Conservation (phyloP, 345 rosid species). For the Gossypium sturtianum region DNA sequence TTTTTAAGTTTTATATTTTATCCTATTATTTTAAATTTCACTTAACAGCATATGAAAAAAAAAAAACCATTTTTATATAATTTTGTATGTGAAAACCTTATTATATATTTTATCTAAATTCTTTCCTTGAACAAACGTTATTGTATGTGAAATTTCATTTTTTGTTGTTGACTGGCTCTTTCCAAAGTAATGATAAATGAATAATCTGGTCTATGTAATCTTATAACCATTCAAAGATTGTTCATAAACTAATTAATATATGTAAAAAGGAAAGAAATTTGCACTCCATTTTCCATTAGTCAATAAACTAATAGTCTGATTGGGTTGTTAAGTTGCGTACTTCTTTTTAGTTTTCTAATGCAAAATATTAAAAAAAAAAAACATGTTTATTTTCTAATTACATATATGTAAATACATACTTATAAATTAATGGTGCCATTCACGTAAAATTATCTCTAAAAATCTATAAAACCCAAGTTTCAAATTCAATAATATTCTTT, state of each 20-base stretch:
- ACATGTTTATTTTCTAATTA: neutral
- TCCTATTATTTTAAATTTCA: no score
- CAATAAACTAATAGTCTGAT: neutral
- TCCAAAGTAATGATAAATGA: neutral
- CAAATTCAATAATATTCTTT: no score
- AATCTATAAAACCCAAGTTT: no score
- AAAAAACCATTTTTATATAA: neutral
- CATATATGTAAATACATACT: neutral
- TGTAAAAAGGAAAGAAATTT: neutral
- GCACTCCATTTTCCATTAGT: neutral
- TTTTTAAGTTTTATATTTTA: no score
- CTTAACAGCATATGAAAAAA: no score
- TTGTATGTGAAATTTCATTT: neutral
- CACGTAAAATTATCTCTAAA: no score
- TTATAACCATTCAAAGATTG: neutral
- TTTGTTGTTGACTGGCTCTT: neutral
- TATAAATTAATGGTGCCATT: no score
- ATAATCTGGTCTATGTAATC: no score
- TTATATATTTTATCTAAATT: neutral
- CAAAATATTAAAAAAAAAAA: neutral
- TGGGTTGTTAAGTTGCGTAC: neutral
- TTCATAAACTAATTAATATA: neutral
- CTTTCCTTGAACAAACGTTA: neutral
- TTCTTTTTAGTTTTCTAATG: neutral
- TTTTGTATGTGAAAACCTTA: neutral